These are phyloP conservation scores for Gillenia trifoliata DNA, from an alignment of 306 rosid genomes.

Conservation along the genomic window DNA sequence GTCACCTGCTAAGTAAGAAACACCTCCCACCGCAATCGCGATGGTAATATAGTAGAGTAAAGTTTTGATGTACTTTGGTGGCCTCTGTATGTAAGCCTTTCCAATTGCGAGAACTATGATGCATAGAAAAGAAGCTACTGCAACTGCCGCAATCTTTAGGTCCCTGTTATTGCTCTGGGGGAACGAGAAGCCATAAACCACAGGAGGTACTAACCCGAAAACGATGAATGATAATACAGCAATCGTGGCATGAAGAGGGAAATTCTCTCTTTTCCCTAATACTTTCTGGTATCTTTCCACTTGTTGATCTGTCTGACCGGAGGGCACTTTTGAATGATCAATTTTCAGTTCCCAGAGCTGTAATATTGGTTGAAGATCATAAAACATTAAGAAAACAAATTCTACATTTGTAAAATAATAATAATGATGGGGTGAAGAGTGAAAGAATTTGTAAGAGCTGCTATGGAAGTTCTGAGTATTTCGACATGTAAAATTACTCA, in stretches of 20 bases:
- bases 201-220: slow-evolving; percentile 66
- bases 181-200: slow-evolving; percentile 69
- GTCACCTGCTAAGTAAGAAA: slow-evolving; percentile 57
- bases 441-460: not conserved
- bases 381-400: not conserved
- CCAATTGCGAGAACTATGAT: slow-evolving; percentile 55
- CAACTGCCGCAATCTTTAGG: slow-evolving; percentile 68
- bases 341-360: slow-evolving; percentile 60
- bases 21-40: slow-evolving; percentile 45
- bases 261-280: slow-evolving; percentile 49
- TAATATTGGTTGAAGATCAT: slow-evolving; percentile 9
- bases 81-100: slow-evolving; percentile 45
- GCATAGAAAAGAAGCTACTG: slow-evolving; percentile 61
- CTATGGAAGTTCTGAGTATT: not conserved
- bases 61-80: slow-evolving; percentile 43
- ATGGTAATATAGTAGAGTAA: slow-evolving; percentile 38
- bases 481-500: slow-evolving; percentile 35
- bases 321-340: slow-evolving; percentile 26
- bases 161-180: slow-evolving; percentile 43
- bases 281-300: slow-evolving; percentile 39
- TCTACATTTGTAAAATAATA: too few relatives aligned
- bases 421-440: not conserved
- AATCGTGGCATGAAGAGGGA: slow-evolving; percentile 48
- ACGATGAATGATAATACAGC: slow-evolving; percentile 55
- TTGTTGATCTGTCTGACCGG: slow-evolving; percentile 1